A percentile compares a stretch with the other conserved stretches of the same genome.
Conservation (phyloP, 2,329 filamentous ascomycete genomes). For the Atkinsonella hypoxylon region DNA sequence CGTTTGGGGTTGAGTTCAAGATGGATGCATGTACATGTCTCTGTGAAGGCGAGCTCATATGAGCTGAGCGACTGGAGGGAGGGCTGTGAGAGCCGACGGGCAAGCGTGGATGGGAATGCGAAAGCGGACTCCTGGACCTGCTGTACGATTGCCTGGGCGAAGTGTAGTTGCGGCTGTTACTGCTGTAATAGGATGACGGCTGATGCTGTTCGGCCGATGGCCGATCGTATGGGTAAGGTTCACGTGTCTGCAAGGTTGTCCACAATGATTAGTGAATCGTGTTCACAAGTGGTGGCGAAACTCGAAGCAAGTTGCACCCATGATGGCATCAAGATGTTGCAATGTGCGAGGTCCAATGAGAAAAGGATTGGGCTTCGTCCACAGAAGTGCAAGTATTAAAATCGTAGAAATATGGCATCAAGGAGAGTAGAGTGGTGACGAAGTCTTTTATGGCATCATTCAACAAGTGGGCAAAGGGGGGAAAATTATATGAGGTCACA, state of each 20-base stretch:
- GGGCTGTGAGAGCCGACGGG: slow-evolving; percentile 31
- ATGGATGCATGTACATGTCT: slow-evolving; percentile 30
- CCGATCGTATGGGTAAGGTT: slow-evolving; percentile 36
- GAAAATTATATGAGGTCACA: not conserved
- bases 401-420: not conserved
- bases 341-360: not conserved
- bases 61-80: slow-evolving; percentile 23
- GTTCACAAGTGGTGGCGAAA: not conserved
- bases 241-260: slow-evolving; percentile 28
- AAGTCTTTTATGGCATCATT: not conserved
- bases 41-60: slow-evolving; percentile 36
- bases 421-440: not conserved
- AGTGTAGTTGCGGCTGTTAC: slow-evolving; percentile 33
- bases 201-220: slow-evolving; percentile 29
- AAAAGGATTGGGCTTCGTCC: too few species aligned
- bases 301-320: not conserved
- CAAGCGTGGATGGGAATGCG: slow-evolving; percentile 36
- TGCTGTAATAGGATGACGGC: slow-evolving; percentile 32
- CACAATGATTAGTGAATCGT: not conserved
- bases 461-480: not conserved
- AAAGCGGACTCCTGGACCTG: slow-evolving; percentile 37
- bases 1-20: slow-evolving; percentile 28
- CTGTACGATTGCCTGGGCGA: slow-evolving; percentile 34
- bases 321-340: not conserved
- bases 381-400: not conserved